Evolutionary conservation across 2,329 filamentous ascomycete species (phyloP), one percentile per base, ranked within the genome.

Genomic region (Colletotrichum orbiculare): DNA sequence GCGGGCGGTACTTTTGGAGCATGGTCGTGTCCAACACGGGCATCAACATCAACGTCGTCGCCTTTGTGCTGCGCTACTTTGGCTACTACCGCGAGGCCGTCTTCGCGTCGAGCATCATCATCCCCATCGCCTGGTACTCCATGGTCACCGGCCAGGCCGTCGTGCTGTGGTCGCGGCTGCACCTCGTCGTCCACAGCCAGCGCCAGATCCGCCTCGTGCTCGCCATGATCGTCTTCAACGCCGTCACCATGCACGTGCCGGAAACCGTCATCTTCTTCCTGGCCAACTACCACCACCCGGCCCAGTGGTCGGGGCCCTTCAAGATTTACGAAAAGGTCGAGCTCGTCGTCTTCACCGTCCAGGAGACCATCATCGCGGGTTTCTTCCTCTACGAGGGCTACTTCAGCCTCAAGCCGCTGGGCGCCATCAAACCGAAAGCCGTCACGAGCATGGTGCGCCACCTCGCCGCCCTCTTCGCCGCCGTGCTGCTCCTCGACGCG

Each of bases 91-190:
- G 35, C 35, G 17, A 42, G 34, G 38, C 47, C 8, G 39, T 69
- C 15, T 46, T 66, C 41, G 10, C 72, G 67, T 59, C 77, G 5
- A 75, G 79, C 4, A 78, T 79, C 6, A 68, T 84, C 5, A 73
- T 84, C 33, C 60, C 64, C 9, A 38, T 66, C 7, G 60, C 64
- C 11, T 77, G 75, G 75, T 64, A 73, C 9, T 69, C 68, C 2
- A 88, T 89, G 85, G 83, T 90, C 0, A 87, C 86, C 2, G 88
- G 87, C 0, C 86, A 89, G 71, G 83, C 83, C 0, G 69, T 89
- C 11, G 87, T 90, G 1, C 77, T 90, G 1, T 90, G 87, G 77
- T 89, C 87, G 0, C 81, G 88, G 7, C 79, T 90, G 0, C 86
- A 89, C 70, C 78, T 90, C 2, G 80, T 90, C 10, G 75, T 87